phyloP scores from a whole-genome alignment of 1,284 basidiomycete genomes.

The Xanthoconium separans region DNA sequence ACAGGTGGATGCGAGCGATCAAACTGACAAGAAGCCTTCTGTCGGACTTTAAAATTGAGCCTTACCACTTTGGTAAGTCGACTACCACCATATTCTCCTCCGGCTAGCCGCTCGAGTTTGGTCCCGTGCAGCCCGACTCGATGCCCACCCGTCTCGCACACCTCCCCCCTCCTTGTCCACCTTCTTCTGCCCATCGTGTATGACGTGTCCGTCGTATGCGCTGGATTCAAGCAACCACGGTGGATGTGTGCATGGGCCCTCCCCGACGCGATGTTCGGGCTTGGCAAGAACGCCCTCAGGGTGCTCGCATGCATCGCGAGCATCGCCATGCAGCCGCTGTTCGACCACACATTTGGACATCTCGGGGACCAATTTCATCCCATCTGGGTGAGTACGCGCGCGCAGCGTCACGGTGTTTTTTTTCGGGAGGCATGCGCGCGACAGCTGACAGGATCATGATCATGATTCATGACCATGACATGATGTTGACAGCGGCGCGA shows the following conservation, averaged over 20 bases:
- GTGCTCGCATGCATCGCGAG: slow-evolving; percentile 10
- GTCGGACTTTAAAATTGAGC: too few relatives aligned
- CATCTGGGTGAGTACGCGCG: slow-evolving; percentile 10
- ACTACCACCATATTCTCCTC: slow-evolving; percentile 7
- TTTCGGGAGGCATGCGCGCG: too few relatives aligned
- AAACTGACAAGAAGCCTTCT: too few relatives aligned
- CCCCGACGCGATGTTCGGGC: neutral
- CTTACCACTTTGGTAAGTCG: too few relatives aligned
- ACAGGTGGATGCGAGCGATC: too few relatives aligned
- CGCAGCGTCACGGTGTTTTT: neutral
- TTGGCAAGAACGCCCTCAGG: slow-evolving; percentile 6
- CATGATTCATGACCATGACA: too few relatives aligned
- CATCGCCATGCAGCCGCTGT: neutral
- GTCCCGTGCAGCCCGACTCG: slow-evolving; percentile 15
- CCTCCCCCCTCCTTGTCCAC: slow-evolving; percentile 14
- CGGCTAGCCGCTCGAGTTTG: slow-evolving; percentile 24
- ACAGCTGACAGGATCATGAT: neutral
- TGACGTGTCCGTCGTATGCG: slow-evolving; percentile 11
- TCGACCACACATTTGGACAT: slow-evolving; percentile 2
- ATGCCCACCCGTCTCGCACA: slow-evolving; percentile 10
- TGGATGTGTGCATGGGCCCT: slow-evolving; percentile 21
- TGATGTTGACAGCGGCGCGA: slow-evolving; percentile 24
- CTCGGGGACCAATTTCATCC: slow-evolving; percentile 14
- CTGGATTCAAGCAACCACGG: slow-evolving; percentile 20
- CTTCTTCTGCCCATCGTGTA: slow-evolving; percentile 15